Percentiles rank a stretch among this genome's conserved stretches.
These are phyloP conservation scores for Huntiella savannae DNA, from an alignment of 2,329 filamentous ascomycete genomes.

Conservation along the genomic window DNA sequence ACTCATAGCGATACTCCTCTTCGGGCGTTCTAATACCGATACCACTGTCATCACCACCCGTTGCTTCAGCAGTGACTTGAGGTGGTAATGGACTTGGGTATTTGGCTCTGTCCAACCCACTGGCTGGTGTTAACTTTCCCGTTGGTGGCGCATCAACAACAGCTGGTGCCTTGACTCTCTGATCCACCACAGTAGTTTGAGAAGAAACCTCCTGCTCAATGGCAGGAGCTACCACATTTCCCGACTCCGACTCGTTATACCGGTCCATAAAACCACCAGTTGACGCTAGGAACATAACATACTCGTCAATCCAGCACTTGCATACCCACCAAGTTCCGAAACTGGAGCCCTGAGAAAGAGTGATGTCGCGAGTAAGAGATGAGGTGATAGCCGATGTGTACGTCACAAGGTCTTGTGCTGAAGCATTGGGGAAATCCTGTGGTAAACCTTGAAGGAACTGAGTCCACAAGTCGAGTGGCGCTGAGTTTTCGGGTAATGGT, in stretches of 20 bases:
- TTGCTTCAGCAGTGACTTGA: constrained; percentile 5
- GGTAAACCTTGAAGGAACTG: constrained; percentile 52
- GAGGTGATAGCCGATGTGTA: constrained; percentile 60
- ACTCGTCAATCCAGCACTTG: constrained; percentile 90
- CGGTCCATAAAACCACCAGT: constrained; percentile 68
- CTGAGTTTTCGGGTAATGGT: constrained; percentile 17
- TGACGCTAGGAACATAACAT: constrained; percentile 76
- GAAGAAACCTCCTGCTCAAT: neutral
- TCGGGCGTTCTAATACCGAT: constrained; percentile 53
- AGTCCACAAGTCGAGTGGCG: constrained; percentile 63
- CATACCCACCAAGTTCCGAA: constrained; percentile 92
- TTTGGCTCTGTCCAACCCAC: constrained; percentile 20
- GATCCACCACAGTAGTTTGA: neutral
- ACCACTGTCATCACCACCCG: constrained; percentile 48
- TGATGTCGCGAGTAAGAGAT: constrained; percentile 63
- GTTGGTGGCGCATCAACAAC: neutral
- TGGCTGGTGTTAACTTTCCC: neutral
- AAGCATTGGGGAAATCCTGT: constrained; percentile 52
- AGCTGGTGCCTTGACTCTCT: neutral
- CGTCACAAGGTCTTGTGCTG: constrained; percentile 53
- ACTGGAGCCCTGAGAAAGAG: constrained; percentile 56
- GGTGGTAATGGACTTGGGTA: constrained; percentile 22
- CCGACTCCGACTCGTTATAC: constrained; percentile 23
- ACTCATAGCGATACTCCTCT: constrained; percentile 31
- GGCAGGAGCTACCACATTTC: neutral